Base-by-base conservation (phyloP, 345 rosid species). In the Populus davidiana region DNA sequence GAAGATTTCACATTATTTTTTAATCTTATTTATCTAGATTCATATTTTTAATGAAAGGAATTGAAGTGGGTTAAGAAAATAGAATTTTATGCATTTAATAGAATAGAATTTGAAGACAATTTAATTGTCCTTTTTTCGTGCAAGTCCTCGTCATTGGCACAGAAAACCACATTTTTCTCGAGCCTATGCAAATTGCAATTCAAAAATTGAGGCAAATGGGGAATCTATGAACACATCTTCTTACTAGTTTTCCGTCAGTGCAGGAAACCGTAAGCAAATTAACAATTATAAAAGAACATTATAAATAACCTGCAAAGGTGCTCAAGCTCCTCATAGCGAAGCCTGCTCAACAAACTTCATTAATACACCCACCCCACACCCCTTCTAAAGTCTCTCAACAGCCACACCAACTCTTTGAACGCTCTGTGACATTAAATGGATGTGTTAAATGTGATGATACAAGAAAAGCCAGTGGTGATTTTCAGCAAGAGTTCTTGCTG, bases 401-500 rank as follows among this genome's bases (percentile, higher is more conserved):
- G 10, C 21, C 63, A 56, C 21, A 56, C 25, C 21, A 5, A 56
- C 47, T 20, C 47, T 39, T 23, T 8, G 49, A 20, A 29, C 17
- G 3, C 38, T 29, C 1, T 21, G 29, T 8, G 27, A 5, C 82
- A 31, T 17, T 56, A 5, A 25, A 83, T 83, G 86, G 81, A 80
- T n/a, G 43, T 31, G 41, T 78, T 80, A 79, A 74, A 71, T 13
- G 62, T 66, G 10, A 39, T 79, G 73, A 75, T 79, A 0, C 20
- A 65, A 21, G 78, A 79, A 1, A 72, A 67, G 76, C 75, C 86
- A 23, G 62, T 83, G 74, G 86, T 83, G 76, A 79, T 83, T 39
- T 79, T 79, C 76, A 76, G 67, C 81, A 83, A 80, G 72, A 83
- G 76, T 47, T 36, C 78, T 7, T 83, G 86, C 63, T 73, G 77